Evolutionary conservation across 2,329 filamentous ascomycete genomes (phyloP).

Genomic region (Cladophialophora yegresii): DNA sequence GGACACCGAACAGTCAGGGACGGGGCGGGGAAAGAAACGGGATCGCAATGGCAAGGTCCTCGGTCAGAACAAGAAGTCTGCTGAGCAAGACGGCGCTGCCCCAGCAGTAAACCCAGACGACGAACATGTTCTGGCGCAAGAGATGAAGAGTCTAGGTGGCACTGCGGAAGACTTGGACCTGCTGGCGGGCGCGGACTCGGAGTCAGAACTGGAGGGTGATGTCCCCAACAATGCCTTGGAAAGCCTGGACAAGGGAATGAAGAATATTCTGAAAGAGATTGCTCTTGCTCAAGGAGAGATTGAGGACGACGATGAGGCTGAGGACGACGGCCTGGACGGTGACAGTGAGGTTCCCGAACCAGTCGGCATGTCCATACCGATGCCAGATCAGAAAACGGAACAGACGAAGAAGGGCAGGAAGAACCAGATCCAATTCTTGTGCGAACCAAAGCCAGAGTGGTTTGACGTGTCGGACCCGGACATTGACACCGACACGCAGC

Average conservation of each 20-base stretch:
- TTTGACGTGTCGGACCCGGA: constrained; percentile 30
- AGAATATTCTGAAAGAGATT: constrained; percentile 39
- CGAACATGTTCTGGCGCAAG: constrained; percentile 44
- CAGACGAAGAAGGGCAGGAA: constrained; percentile 37
- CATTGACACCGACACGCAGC: constrained; percentile 26
- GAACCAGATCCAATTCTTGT: constrained; percentile 30
- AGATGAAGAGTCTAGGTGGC: constrained; percentile 52
- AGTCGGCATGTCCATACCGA: constrained; percentile 11
- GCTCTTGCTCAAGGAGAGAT: constrained; percentile 50
- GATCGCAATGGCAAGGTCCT: constrained; percentile 52
- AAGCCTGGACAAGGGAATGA: constrained; percentile 45
- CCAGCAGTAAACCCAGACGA: constrained; percentile 26
- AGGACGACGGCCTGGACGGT: constrained; percentile 45
- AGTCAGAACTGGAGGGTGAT: constrained; percentile 49
- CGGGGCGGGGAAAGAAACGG: constrained; percentile 46
- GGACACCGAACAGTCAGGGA: constrained; percentile 15
- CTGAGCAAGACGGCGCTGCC: constrained; percentile 24
- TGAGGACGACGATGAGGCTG: constrained; percentile 38
- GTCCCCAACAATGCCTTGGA: constrained; percentile 38
- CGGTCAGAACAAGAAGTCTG: constrained; percentile 41
- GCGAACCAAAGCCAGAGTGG: constrained; percentile 36
- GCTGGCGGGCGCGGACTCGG: constrained; percentile 49
- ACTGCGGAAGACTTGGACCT: constrained; percentile 54
- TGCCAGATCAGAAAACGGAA: constrained; percentile 42
- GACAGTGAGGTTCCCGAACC: constrained; percentile 37